Base-by-base conservation (phyloP, 345 rosid species). In the Eucalyptus sp. region DNA sequence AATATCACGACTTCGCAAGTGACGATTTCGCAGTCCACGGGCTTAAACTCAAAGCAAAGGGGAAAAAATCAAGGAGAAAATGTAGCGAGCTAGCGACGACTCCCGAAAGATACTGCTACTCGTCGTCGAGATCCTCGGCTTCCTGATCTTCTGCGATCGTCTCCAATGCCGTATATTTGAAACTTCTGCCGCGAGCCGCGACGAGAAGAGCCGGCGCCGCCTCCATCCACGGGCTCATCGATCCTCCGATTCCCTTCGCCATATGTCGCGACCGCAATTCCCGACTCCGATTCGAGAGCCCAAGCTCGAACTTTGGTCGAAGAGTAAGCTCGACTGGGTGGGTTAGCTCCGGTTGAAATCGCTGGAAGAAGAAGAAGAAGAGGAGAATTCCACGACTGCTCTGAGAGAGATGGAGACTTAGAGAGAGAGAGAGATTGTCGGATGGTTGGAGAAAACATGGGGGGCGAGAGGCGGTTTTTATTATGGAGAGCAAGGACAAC, bases 81-180 rank as follows among this genome's bases (percentile, higher is more conserved):
- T 10, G 43, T 22, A 0, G 62, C 27, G 13, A 56, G 29, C 27
- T 56, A 56, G 29, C 62, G 62, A 56, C 62, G 62, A 56, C 62
- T 56, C 62, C 29, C 62, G 3, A 3, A 66, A 33, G 22, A 68
- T 17, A 5, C 25, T 2, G 44, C 44, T 33, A 33, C 20, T 68
- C 80, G 5, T 68, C 91, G 20, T 89, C 91, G 5, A 11, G 8
- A 25, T 88, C 93, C 76, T 92, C 94, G 13, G 81, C 87, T 46
- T 91, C 95, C 54, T 91, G 94, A 87, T 94, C 96, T 37, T 62
- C 22, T 9, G 44, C 81, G 48, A 94, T 94, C 6, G 95, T 94
- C 93, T 92, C 94, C 87, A 94, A 66, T 4, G 4, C 87, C 6
- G 96, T 90, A 37, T 88, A 56, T 88, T 44, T 90, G 9, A 92